Conservation (phyloP, 116 monocot genomes). For the Posidonia oceanica region DNA sequence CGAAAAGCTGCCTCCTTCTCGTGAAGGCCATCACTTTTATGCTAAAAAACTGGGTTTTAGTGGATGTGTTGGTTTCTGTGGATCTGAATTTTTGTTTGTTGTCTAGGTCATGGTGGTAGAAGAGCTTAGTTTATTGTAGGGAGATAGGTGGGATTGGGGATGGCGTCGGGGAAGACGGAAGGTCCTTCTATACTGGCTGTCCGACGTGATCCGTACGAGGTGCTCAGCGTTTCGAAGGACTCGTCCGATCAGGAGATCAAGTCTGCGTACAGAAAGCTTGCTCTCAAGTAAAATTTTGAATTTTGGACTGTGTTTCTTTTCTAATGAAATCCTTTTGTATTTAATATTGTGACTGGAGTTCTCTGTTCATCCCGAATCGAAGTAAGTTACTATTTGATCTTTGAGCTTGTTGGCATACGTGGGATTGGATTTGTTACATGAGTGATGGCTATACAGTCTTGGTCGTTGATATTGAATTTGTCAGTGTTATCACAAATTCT, state of each 20-base stretch:
- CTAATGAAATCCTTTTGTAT: too few species aligned
- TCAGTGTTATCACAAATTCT: too few species aligned
- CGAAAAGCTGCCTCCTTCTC: background rate
- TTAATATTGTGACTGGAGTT: too few species aligned
- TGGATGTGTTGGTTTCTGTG: background rate
- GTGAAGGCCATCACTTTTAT: background rate
- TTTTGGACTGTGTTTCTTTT: too few species aligned
- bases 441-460: too few species aligned
- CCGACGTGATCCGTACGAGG: constrained; percentile 77
- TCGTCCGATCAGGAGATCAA: constrained; percentile 89
- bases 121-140: background rate
- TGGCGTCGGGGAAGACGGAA: constrained; percentile 47
- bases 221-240: constrained; percentile 58
- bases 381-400: too few species aligned
- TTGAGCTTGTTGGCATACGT: too few species aligned
- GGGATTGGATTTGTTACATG: too few species aligned
- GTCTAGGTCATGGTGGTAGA: background rate
- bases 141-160: background rate
- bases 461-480: too few species aligned
- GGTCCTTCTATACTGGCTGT: constrained; percentile 48
- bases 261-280: constrained; percentile 77
- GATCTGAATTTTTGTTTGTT: background rate
- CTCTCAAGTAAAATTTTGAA: constrained; percentile 42
- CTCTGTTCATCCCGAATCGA: too few species aligned
- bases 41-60: too few species aligned